Percentiles rank a stretch among this genome's conserved stretches.
These are phyloP conservation scores for Huntiella abstrusa DNA, from an alignment of 2,329 filamentous ascomycete genomes.

Conservation along the genomic window DNA sequence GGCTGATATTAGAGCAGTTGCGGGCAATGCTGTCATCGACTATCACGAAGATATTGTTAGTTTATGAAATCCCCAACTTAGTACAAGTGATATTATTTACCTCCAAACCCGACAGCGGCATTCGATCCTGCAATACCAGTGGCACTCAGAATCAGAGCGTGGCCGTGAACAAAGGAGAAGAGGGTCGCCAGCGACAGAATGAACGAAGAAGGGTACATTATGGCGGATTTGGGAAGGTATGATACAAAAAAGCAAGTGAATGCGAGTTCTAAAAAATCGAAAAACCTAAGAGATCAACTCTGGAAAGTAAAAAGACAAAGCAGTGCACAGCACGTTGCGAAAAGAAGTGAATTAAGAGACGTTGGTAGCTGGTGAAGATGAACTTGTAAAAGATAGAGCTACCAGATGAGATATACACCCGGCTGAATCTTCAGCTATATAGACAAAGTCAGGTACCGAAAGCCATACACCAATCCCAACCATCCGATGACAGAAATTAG, in stretches of 20 bases:
- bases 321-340: conserved; percentile 6
- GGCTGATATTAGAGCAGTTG: conserved; percentile 43
- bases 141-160: conserved; percentile 28
- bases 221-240: not conserved
- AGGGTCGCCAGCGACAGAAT: conserved; percentile 9
- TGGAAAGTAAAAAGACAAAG: conserved; percentile 1
- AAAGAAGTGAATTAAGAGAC: conserved; percentile 1
- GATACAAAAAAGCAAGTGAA: not conserved
- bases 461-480: too few relatives aligned
- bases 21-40: conserved; percentile 36
- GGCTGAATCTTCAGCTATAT: not conserved
- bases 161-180: conserved; percentile 20
- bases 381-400: not conserved
- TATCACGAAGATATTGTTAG: conserved; percentile 13
- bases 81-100: conserved; percentile 14
- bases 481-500: too few relatives aligned
- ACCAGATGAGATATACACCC: not conserved
- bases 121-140: conserved; percentile 24
- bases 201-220: conserved; percentile 3
- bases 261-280: not conserved
- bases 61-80: not conserved
- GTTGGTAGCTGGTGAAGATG: not conserved
- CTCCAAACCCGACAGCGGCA: conserved; percentile 30
- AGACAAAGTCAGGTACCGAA: not conserved
- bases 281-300: not conserved